Evolutionary conservation across 768 basidiomycete species (phyloP).

Genomic region (Mycena chlorophos): DNA sequence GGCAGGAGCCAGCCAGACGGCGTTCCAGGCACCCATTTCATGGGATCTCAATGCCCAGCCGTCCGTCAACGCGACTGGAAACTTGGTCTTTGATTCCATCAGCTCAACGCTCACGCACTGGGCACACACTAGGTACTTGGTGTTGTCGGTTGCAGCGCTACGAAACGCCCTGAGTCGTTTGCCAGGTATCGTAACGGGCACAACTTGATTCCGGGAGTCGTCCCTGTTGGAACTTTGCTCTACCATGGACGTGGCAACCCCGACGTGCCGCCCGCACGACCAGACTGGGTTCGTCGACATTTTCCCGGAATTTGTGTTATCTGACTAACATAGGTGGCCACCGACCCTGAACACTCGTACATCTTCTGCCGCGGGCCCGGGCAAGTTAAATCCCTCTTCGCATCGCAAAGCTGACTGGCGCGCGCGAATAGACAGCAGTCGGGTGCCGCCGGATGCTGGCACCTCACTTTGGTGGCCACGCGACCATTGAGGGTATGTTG

Average conservation of each 20-base stretch:
- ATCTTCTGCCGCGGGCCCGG: constrained; percentile 27
- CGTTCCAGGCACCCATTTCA: background rate
- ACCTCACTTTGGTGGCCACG: constrained; percentile 29
- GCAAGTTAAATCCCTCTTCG: too few relatives aligned
- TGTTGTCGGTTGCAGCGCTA: too few relatives aligned
- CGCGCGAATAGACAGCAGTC: too few relatives aligned
- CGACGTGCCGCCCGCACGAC: constrained; percentile 22
- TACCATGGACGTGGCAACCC: constrained; percentile 31
- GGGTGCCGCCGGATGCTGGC: constrained; percentile 29
- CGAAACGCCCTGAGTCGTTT: too few relatives aligned
- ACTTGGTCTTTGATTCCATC: constrained; percentile 23
- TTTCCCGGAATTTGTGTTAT: background rate
- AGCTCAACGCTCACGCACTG: constrained; percentile 35
- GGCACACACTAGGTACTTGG: too few relatives aligned
- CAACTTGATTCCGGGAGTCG: constrained; percentile 32
- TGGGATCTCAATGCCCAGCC: constrained; percentile 30
- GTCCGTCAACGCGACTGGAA: constrained; percentile 28
- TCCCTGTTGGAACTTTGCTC: constrained; percentile 37
- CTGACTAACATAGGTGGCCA: constrained; percentile 14
- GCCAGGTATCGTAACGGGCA: constrained; percentile 34
- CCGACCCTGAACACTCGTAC: constrained; percentile 37
- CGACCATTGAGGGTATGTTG: constrained; percentile 22
- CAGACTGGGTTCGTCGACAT: background rate
- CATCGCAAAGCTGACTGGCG: too few relatives aligned
- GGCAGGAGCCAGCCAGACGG: background rate